Conservation (phyloP, 2,329 filamentous ascomycete species). For the Daldinia sp. region DNA sequence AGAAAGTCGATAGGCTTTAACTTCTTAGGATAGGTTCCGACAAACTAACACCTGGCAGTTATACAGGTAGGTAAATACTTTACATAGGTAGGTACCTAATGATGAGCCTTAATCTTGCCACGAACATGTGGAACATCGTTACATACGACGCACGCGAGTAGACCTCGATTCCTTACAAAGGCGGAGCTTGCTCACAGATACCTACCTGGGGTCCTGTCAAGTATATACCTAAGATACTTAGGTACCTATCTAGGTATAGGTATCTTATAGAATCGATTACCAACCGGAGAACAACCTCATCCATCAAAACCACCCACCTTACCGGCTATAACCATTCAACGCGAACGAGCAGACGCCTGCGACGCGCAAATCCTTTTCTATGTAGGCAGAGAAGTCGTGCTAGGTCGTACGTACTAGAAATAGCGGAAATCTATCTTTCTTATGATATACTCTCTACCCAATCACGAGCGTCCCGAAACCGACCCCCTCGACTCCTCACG, state of each 20-base stretch:
- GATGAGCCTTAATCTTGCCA: too few species aligned
- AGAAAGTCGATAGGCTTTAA: constrained; percentile 16
- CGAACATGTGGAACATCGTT: background rate
- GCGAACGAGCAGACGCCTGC: constrained; percentile 21
- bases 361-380: constrained; percentile 9
- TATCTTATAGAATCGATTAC: background rate
- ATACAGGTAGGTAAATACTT: too few species aligned
- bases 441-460: constrained; percentile 13
- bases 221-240: too few species aligned
- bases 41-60: background rate
- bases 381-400: constrained; percentile 15
- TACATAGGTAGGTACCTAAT: too few species aligned
- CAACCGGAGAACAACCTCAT: background rate
- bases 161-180: background rate
- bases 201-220: too few species aligned
- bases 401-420: constrained; percentile 22
- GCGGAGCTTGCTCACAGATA: background rate
- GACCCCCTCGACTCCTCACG: constrained; percentile 16
- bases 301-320: background rate
- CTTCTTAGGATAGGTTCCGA: background rate
- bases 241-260: too few species aligned
- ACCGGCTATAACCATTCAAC: constrained; percentile 18
- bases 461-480: constrained; percentile 31
- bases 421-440: constrained; percentile 34
- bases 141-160: background rate